Evolutionary conservation across 177 flowering plant genomes (phyloP).

Genomic region (Vitis hybrid): DNA sequence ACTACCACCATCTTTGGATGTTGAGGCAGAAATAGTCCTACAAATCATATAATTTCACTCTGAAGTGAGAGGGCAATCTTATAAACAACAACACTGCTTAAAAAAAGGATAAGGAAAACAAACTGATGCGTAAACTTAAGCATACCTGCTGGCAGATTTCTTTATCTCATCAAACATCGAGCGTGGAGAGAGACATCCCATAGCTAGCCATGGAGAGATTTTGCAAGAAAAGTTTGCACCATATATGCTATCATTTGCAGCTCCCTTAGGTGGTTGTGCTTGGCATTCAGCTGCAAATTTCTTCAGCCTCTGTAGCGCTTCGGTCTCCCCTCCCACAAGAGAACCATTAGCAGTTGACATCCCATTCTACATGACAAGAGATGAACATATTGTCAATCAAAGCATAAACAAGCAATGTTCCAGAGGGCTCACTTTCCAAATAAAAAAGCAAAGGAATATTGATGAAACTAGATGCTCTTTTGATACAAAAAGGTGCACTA

Average conservation of each 20-base stretch:
- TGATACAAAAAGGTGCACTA: no score
- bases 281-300: constrained; percentile 80
- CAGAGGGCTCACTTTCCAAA: not conserved
- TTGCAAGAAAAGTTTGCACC: constrained; percentile 96
- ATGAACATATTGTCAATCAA: constrained; percentile 5
- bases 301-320: constrained; percentile 76
- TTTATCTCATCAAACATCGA: constrained; percentile 86
- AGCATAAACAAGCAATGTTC: not conserved
- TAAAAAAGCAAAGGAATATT: not conserved
- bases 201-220: constrained; percentile 92
- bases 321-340: constrained; percentile 90
- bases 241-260: constrained; percentile 56
- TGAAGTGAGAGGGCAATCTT: not conserved
- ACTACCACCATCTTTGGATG: constrained; percentile 44
- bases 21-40: constrained; percentile 55
- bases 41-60: constrained; percentile 10
- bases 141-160: constrained; percentile 69
- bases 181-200: constrained; percentile 96
- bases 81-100: not conserved
- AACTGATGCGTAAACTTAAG: not conserved
- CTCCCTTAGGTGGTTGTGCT: constrained; percentile 64
- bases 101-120: not conserved
- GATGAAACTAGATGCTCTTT: no score
- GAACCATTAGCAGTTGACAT: constrained; percentile 61
- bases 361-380: constrained; percentile 51